Percentiles rank a stretch among this genome's conserved stretches.
Evolutionary conservation across 208 protist species (phyloP).

Genomic region (Crithidia bombi): DNA sequence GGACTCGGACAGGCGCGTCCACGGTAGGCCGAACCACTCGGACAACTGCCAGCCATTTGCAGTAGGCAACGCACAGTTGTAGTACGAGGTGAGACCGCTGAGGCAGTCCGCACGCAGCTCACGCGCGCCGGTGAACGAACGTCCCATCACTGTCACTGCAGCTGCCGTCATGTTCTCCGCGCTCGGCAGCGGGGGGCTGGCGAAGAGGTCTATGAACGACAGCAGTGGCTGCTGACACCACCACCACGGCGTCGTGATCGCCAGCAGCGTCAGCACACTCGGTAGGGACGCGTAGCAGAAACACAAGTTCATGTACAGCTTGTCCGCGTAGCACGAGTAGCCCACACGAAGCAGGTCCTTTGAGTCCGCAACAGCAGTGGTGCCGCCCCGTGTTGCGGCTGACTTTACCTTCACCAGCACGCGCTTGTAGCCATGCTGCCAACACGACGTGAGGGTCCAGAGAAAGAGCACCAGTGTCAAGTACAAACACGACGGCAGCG

Average conservation of each 20-base stretch:
- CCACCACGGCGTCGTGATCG: conserved; percentile 40
- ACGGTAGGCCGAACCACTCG: conserved; percentile 49
- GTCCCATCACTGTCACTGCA: not conserved
- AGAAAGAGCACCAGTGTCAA: conserved; percentile 24
- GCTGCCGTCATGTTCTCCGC: not conserved
- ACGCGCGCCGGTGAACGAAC: conserved; percentile 37
- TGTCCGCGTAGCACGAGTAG: conserved; percentile 64
- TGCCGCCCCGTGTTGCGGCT: not conserved
- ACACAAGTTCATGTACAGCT: conserved; percentile 26
- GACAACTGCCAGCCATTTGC: conserved; percentile 42
- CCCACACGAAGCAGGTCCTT: conserved; percentile 35
- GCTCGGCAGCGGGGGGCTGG: conserved; percentile 14
- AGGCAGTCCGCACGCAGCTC: conserved; percentile 38
- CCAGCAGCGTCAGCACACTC: conserved; percentile 23
- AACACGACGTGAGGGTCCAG: conserved; percentile 44
- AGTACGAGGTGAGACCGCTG: not conserved
- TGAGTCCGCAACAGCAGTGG: not conserved
- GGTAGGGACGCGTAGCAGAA: conserved; percentile 24
- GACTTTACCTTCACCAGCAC: conserved; percentile 43
- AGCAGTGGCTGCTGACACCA: conserved; percentile 28
- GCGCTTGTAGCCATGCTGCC: conserved; percentile 44
- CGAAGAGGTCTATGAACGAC: conserved; percentile 41
- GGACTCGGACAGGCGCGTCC: conserved; percentile 25
- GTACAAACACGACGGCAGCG: conserved; percentile 29
- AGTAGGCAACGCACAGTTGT: conserved; percentile 32